Evolutionary conservation across 2,329 filamentous ascomycete genomes (phyloP).

Genomic region (Monilinia fructigena): DNA sequence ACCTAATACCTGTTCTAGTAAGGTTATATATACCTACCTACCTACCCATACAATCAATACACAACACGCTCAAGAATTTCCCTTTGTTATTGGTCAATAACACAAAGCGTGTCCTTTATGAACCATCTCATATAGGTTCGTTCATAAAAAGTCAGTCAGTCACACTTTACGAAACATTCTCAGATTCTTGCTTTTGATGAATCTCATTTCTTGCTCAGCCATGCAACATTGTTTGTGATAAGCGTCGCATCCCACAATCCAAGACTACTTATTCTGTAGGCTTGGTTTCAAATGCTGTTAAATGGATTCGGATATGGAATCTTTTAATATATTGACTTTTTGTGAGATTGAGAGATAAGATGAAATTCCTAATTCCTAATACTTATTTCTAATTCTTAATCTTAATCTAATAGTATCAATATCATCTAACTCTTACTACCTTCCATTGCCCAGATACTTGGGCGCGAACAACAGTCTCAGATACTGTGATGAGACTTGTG

Average conservation of each 20-base stretch:
- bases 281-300: background rate
- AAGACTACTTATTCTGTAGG: background rate
- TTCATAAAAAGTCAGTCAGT: background rate
- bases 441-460: slow-evolving; percentile 5
- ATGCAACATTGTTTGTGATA: background rate
- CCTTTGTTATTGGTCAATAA: background rate
- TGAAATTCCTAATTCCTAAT: background rate
- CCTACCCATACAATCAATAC: background rate
- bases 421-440: too few relatives aligned
- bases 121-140: slow-evolving; percentile 4
- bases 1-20: too few relatives aligned
- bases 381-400: background rate
- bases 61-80: background rate
- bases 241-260: slow-evolving; percentile 15
- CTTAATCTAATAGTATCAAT: background rate
- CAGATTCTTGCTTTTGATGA: too few relatives aligned
- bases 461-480: slow-evolving; percentile 10
- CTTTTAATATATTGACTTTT: background rate
- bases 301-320: too few relatives aligned
- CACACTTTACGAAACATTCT: background rate
- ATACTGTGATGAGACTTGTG: slow-evolving; percentile 1
- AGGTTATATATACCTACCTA: too few relatives aligned
- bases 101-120: slow-evolving; percentile 3
- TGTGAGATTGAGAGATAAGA: slow-evolving; percentile 7
- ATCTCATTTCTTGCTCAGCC: background rate